phyloP scores from a whole-genome alignment of 805 yeast species.

The Kluyveromyces lactis region DNA sequence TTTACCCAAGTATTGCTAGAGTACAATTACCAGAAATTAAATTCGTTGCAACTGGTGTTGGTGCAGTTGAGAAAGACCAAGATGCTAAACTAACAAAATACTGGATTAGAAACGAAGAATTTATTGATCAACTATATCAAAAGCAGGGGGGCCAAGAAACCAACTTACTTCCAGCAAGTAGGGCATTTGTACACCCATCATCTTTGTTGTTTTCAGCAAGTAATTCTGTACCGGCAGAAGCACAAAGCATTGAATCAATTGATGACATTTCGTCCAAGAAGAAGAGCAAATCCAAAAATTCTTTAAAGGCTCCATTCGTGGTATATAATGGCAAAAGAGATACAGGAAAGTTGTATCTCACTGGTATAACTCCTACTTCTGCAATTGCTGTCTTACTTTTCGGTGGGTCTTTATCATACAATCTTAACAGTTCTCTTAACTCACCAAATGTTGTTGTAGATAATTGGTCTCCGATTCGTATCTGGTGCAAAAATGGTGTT shows the following conservation, averaged over 20 bases:
- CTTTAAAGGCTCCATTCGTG: slow-evolving; percentile 48
- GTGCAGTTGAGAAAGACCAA: slow-evolving; percentile 79
- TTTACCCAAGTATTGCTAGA: slow-evolving; percentile 75
- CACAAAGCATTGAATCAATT: slow-evolving; percentile 12
- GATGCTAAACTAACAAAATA: slow-evolving; percentile 66
- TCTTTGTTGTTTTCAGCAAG: slow-evolving; percentile 58
- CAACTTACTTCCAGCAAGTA: slow-evolving; percentile 42
- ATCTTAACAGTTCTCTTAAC: slow-evolving; percentile 38
- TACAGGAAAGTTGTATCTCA: slow-evolving; percentile 60
- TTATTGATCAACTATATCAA: slow-evolving; percentile 26
- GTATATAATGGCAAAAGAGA: slow-evolving; percentile 52
- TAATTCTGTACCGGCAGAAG: slow-evolving; percentile 18
- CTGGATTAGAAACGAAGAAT: slow-evolving; percentile 63
- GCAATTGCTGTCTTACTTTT: slow-evolving; percentile 67
- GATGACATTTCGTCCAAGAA: slow-evolving; percentile 12
- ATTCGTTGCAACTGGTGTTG: slow-evolving; percentile 57
- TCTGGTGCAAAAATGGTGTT: slow-evolving; percentile 94
- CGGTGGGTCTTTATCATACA: slow-evolving; percentile 66
- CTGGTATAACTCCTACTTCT: slow-evolving; percentile 74
- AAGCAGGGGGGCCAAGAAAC: slow-evolving; percentile 10
- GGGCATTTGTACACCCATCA: slow-evolving; percentile 84
- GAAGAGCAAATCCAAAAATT: slow-evolving; percentile 23
- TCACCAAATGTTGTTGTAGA: slow-evolving; percentile 83
- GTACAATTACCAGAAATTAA: slow-evolving; percentile 79
- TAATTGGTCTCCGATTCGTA: slow-evolving; percentile 80